A percentile compares a stretch with the other conserved stretches of the same genome.
Evolutionary conservation across 1,139 yeast species (phyloP).

Genomic region (Cylindricascospora bacillispora): DNA sequence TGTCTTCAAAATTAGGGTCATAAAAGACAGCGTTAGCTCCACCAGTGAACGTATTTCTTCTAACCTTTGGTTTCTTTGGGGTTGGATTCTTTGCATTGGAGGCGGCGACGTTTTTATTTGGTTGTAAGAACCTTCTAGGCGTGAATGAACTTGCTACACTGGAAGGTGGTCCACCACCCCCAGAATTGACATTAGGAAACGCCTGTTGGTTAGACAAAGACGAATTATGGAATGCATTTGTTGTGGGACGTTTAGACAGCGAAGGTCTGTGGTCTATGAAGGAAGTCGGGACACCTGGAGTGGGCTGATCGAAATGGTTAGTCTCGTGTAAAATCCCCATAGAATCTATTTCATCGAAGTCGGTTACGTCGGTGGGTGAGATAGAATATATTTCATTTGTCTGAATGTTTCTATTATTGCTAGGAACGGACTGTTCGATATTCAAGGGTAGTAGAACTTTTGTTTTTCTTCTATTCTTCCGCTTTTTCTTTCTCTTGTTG

Average conservation of each 20-base stretch:
- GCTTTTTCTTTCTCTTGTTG: too few relatives aligned
- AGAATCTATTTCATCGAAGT: constrained; percentile 23
- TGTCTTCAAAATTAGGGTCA: constrained; percentile 1
- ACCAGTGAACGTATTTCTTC: constrained; percentile 1
- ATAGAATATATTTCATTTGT: too few relatives aligned
- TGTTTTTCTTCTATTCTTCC: too few relatives aligned
- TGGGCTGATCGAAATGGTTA: constrained; percentile 7
- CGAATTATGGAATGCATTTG: constrained; percentile 2
- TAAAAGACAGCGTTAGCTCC: not conserved
- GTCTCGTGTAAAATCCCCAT: constrained; percentile 24
- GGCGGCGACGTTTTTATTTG: not conserved
- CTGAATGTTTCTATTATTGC: too few relatives aligned
- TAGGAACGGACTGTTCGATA: too few relatives aligned
- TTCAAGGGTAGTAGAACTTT: too few relatives aligned
- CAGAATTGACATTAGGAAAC: constrained; percentile 2
- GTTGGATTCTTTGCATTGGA: constrained; percentile 1
- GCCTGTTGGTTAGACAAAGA: not conserved
- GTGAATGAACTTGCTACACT: constrained; percentile 4
- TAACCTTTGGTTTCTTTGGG: constrained; percentile 2
- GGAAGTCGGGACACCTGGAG: constrained; percentile 11
- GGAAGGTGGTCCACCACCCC: constrained; percentile 9
- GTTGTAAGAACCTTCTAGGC: constrained; percentile 1
- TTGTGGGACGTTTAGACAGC: constrained; percentile 2
- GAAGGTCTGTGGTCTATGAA: constrained; percentile 26
- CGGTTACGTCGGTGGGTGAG: too few relatives aligned